Evolutionary conservation across 768 basidiomycete genomes (phyloP), one percentile per base, ranked within the genome.

Genomic region (Russula vinacea): DNA sequence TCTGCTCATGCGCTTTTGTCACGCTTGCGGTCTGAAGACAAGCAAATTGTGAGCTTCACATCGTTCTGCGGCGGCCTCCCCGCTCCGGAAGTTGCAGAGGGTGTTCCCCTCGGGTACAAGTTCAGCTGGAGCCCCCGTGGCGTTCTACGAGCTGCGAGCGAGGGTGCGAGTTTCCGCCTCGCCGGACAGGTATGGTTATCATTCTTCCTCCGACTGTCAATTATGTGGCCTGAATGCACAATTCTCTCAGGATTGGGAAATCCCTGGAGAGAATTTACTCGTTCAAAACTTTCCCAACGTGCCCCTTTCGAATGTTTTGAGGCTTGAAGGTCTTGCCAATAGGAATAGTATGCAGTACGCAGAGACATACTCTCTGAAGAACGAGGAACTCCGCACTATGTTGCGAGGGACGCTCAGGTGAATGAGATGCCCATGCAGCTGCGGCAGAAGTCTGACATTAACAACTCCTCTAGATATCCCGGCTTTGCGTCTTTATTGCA

Each of bases 31-130:
- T 70, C 74, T 10, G 74, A 84, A 68, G 80, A 79, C 24, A 88
- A 85, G 72, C 73, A 77, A 16, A 79, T 93, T 11, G 71, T 81
- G 0, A 87, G 89, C 0, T 97, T 96, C 73, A 84, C 84, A 1
- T 94, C 92, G 1, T 95, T 95, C 79, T 98, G 95, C 61, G 95
- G 95, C 1, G 95, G 95, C 1, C 78, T 98, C 5, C 95, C 95
- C 0, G 87, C 88, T 0, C 91, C 91, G 0, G 89, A 89, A 49
- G 71, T 74, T 37, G 79, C 79, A 24, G 75, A 71, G 10, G 74
- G 78, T 65, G 84, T 88, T 17, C 92, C 93, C 2, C 76, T 95
- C 11, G 81, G 87, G n/a, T 94, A 96, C 71, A 96, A 94, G 72
- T 94, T 94, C 72, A 92, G 92, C 68, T 98, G 95, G 95, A 90